Evolutionary conservation across 768 basidiomycete species (phyloP).

Genomic region (Tricholomella constricta): DNA sequence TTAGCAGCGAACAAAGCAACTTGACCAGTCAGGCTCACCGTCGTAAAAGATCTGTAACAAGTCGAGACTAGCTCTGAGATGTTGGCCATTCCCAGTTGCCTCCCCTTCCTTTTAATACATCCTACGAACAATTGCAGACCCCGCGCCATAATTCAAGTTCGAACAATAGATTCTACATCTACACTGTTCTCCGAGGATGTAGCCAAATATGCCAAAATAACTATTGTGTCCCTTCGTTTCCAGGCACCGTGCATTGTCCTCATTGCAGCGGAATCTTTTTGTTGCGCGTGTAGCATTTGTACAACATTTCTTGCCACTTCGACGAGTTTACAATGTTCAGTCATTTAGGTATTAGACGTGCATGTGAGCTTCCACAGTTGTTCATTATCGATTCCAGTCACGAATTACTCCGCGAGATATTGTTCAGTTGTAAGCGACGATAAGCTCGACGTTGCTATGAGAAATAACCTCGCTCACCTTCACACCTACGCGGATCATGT

Average conservation of each 20-base stretch:
- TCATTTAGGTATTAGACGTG: no score
- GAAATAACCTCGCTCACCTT: no score
- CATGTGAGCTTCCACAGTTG: no score
- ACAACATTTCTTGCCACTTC: no score
- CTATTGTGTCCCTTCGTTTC: constrained; percentile 12
- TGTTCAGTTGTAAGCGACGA: no score
- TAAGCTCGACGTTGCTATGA: no score
- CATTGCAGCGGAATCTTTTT: not conserved
- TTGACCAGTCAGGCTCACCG: not conserved
- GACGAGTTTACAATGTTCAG: no score
- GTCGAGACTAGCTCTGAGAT: constrained; percentile 15
- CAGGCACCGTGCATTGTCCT: not conserved
- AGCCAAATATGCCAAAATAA: constrained; percentile 3
- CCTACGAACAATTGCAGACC: not conserved
- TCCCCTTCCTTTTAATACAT: constrained; percentile 4
- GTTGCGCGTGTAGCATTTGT: no score
- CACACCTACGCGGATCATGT: no score
- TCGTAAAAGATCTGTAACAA: constrained; percentile 1
- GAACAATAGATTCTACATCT: not conserved
- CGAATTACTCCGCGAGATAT: no score
- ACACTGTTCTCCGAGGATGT: not conserved
- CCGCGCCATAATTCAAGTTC: not conserved
- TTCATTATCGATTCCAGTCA: no score
- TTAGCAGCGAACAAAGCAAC: constrained; percentile 10
- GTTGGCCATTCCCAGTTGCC: not conserved